phyloP scores from a whole-genome alignment of 2,329 filamentous ascomycete species.

The Neopestalotiopsis sp. region DNA sequence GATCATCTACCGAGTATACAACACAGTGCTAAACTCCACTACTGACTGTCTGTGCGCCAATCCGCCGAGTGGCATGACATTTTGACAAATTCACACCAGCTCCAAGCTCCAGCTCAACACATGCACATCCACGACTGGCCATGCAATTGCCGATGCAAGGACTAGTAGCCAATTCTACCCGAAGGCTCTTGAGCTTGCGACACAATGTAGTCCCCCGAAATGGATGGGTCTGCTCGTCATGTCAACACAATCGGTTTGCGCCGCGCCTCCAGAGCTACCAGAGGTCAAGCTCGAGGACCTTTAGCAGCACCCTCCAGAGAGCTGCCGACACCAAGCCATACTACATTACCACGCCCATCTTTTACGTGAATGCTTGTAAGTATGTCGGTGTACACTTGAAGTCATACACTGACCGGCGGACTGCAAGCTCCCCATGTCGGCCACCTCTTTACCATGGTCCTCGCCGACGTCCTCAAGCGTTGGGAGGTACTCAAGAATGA shows the following conservation, averaged over 20 bases:
- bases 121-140: neutral
- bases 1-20: neutral
- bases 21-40: neutral
- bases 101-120: neutral
- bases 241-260: conserved; percentile 23
- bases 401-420: conserved; percentile 13
- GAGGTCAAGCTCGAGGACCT: conserved; percentile 13
- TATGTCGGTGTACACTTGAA: neutral
- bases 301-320: conserved; percentile 23
- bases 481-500: conserved; percentile 81
- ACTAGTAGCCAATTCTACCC: neutral
- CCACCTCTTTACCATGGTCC: conserved; percentile 90
- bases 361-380: conserved; percentile 95
- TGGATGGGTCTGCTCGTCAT: conserved; percentile 33
- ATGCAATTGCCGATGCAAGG: conserved; percentile 6
- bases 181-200: neutral
- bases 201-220: conserved; percentile 20
- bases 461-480: conserved; percentile 89
- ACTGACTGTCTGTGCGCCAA: neutral
- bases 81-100: neutral
- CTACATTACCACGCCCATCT: conserved; percentile 96
- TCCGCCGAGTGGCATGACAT: neutral
- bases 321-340: conserved; percentile 69
- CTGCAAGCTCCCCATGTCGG: conserved; percentile 84
- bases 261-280: conserved; percentile 24